These are phyloP conservation scores for Glomus cerebriforme DNA, from an alignment of 192 early-diverging fungal genomes.

Conservation along the genomic window DNA sequence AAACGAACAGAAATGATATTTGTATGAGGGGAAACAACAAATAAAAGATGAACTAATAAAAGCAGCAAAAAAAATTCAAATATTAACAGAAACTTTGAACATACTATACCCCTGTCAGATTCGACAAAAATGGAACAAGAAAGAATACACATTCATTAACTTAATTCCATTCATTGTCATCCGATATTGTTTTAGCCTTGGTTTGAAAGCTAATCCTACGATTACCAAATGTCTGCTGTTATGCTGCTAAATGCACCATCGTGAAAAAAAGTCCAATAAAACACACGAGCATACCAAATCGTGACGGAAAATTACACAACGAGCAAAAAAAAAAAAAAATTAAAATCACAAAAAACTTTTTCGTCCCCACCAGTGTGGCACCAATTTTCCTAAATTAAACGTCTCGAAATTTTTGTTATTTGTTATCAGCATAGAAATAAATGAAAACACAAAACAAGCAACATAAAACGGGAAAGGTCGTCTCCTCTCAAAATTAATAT, in stretches of 20 bases:
- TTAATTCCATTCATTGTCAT: neutral
- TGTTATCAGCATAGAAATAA: neutral
- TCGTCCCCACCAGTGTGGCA: too few species aligned
- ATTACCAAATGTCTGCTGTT: too few species aligned
- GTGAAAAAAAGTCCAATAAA: too few species aligned
- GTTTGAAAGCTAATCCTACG: too few species aligned
- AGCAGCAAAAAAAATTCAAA: neutral
- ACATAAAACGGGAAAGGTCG: neutral
- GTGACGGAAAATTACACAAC: too few species aligned
- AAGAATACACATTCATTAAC: neutral
- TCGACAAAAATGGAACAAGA: neutral
- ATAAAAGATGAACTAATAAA: neutral
- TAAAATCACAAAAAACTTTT: too few species aligned
- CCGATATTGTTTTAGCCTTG: neutral
- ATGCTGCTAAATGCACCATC: too few species aligned
- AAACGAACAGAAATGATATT: neutral
- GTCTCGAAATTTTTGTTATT: neutral
- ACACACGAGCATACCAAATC: too few species aligned
- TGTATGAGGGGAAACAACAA: neutral
- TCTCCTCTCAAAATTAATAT: slow-evolving; percentile 18
- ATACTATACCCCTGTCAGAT: neutral
- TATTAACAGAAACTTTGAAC: slow-evolving; percentile 3
- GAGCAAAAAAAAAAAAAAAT: too few species aligned
- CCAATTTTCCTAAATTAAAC: neutral
- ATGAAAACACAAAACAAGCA: neutral